These are phyloP conservation scores for Lantana camara DNA, from an alignment of 257 asterid species.

Conservation along the genomic window DNA sequence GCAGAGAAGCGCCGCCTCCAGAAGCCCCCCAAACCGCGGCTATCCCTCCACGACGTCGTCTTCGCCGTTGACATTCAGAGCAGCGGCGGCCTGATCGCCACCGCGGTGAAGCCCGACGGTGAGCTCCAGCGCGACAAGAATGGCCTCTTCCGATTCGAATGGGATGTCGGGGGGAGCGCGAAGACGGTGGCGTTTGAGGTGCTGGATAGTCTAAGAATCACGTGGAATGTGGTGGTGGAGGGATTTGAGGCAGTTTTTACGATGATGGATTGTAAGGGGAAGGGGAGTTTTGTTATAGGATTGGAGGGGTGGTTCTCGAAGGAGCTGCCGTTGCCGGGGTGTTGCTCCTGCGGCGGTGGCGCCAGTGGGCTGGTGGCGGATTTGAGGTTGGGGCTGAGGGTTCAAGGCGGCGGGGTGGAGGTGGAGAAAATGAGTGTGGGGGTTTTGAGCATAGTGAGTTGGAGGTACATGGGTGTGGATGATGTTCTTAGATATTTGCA, in stretches of 20 bases:
- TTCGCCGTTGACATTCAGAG: slow-evolving; percentile 55
- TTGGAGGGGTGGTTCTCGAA: slow-evolving; percentile 85
- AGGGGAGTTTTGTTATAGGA: slow-evolving; percentile 68
- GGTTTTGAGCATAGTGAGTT: slow-evolving; percentile 68
- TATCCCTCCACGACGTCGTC: slow-evolving; percentile 40
- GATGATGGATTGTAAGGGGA: slow-evolving; percentile 78
- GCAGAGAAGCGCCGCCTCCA: slow-evolving; percentile 50
- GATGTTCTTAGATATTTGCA: slow-evolving; percentile 87
- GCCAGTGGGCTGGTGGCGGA: slow-evolving; percentile 79
- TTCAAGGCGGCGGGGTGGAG: slow-evolving; percentile 43
- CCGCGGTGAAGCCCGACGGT: slow-evolving; percentile 34
- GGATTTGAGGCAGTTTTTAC: slow-evolving; percentile 59
- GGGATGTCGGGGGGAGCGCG: not conserved
- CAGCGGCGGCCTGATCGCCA: slow-evolving; percentile 26
- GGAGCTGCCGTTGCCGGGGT: slow-evolving; percentile 73
- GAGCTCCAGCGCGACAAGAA: slow-evolving; percentile 32
- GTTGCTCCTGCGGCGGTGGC: slow-evolving; percentile 45
- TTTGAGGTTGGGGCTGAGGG: slow-evolving; percentile 64
- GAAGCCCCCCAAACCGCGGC: slow-evolving; percentile 48
- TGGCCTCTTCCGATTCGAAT: slow-evolving; percentile 62
- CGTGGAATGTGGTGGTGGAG: slow-evolving; percentile 69
- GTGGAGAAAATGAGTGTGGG: slow-evolving; percentile 80
- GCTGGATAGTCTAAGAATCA: slow-evolving; percentile 43
- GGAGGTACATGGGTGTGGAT: slow-evolving; percentile 78
- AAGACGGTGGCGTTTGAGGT: slow-evolving; percentile 29